Evolutionary conservation across 805 yeast genomes (phyloP), one percentile per base, ranked within the genome.

Genomic region (Saccharomyces paradoxus): DNA sequence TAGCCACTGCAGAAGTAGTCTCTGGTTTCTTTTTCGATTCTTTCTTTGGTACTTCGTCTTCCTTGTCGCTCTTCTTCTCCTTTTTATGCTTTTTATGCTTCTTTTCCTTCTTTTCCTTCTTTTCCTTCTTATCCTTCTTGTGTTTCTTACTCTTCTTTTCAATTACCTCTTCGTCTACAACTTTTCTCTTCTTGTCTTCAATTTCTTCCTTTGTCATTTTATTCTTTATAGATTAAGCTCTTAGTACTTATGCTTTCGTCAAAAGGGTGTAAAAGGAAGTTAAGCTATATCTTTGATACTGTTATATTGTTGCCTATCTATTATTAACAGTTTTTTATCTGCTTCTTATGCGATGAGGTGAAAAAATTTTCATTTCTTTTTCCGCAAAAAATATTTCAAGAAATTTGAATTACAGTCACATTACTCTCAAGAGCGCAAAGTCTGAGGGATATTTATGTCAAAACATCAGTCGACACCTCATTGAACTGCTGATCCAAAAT

Each of bases 161-260:
- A 17, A 54, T 59, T 60, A 63, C 56, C 58, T 68, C 63, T 56
- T 64, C 61, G 58, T 70, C 68, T 60, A 72, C 64, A 56, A 59
- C 58, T 60, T 71, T 68, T 63, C 73, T 73, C 58, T 77, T 74
- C 55, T 71, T 75, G 27, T 71, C 71, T 51, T 69, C 69, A 53
- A 71, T 64, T 46, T 71, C 71, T 56, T 74, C 73, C 63, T 73
- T 73, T 10, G 69, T 61, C 67, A 68, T 69, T 54, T 60, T 65
- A 6, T 17, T 10, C 13, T 2, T 2, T 49, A 31, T 8, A 14
- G 13, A 21, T 49, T 10, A 21, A 31, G 7, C n/a, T 49, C 3
- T 21, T 8, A 21, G 4, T 8, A 48, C 22, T 26, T 48, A 2
- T 13, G 37, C 13, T 10, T 13, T 48, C 13, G 31, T 48, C 13